These are phyloP conservation scores for Incumbomyces delicatus DNA, from an alignment of 2,329 filamentous ascomycete genomes.

Conservation along the genomic window DNA sequence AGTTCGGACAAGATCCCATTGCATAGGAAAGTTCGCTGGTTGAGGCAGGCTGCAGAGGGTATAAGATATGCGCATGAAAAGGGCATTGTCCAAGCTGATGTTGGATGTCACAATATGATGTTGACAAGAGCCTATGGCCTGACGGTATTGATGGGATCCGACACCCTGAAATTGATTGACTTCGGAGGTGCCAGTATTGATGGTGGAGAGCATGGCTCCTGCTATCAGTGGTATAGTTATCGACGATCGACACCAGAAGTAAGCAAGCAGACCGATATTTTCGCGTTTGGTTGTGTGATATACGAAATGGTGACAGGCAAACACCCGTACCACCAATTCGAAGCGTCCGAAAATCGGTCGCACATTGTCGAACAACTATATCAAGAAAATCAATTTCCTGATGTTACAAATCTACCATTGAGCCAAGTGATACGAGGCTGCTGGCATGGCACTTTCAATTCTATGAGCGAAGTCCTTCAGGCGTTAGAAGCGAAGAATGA, in stretches of 20 bases:
- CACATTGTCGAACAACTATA: conserved; percentile 8
- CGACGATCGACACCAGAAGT: conserved; percentile 9
- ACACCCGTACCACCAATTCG: conserved; percentile 9
- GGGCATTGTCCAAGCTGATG: conserved; percentile 10
- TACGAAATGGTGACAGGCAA: conserved; percentile 3
- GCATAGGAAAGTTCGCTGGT: conserved; percentile 5
- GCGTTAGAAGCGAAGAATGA: background rate
- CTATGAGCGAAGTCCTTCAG: conserved; percentile 7
- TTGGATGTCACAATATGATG: conserved; percentile 12
- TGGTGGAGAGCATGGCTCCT: conserved; percentile 5
- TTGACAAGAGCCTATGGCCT: conserved; percentile 4
- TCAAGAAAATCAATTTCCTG: conserved; percentile 8
- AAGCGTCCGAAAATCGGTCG: conserved; percentile 1
- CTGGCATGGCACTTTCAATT: conserved; percentile 9
- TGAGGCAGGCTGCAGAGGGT: conserved; percentile 9
- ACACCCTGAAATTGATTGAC: conserved; percentile 5
- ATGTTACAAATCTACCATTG: conserved; percentile 7
- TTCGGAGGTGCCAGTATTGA: background rate
- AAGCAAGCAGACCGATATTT: conserved; percentile 8
- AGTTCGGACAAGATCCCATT: conserved; percentile 5
- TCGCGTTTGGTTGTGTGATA: conserved; percentile 7
- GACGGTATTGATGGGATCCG: conserved; percentile 2
- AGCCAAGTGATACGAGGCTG: conserved; percentile 7
- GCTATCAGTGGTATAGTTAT: conserved; percentile 12
- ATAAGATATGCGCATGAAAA: conserved; percentile 7